phyloP scores from a whole-genome alignment of 805 yeast genomes.

The Blastobotrys attinorum region DNA sequence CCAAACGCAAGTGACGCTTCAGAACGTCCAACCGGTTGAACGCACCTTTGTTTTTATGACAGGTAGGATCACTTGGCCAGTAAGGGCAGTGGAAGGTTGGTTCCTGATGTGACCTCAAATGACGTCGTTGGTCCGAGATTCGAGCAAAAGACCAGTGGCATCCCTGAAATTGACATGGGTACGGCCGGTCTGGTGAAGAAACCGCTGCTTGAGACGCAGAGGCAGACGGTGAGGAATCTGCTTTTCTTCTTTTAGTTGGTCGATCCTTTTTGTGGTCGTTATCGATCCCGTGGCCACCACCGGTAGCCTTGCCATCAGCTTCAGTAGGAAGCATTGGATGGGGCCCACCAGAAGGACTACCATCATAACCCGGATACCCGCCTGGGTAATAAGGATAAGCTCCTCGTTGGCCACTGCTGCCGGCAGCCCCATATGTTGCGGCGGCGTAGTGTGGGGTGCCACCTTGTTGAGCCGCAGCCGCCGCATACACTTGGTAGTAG shows the following conservation, averaged over 20 bases:
- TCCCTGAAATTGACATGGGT: conserved; percentile 30
- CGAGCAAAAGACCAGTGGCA: conserved; percentile 69
- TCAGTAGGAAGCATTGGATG: neutral
- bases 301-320: neutral
- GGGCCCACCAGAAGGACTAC: neutral
- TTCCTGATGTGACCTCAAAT: conserved; percentile 53
- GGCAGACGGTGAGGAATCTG: neutral
- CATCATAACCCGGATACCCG: neutral
- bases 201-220: conserved; percentile 1
- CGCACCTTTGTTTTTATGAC: conserved; percentile 71
- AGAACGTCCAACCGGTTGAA: conserved; percentile 68
- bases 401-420: neutral
- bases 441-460: neutral
- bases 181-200: conserved; percentile 25
- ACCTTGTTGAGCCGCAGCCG: neutral
- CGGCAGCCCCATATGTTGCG: neutral
- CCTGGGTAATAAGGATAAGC: neutral
- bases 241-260: conserved; percentile 7
- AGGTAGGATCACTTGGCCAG: conserved; percentile 59
- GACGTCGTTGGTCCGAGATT: conserved; percentile 62
- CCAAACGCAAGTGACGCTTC: conserved; percentile 62
- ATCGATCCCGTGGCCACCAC: neutral
- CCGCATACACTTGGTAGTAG: neutral
- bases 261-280: conserved; percentile 2
- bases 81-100: conserved; percentile 69